Percentiles rank a stretch among this genome's conserved stretches.
These are phyloP conservation scores for Solanum sejunctum DNA, from an alignment of 257 asterid species.

Conservation along the genomic window DNA sequence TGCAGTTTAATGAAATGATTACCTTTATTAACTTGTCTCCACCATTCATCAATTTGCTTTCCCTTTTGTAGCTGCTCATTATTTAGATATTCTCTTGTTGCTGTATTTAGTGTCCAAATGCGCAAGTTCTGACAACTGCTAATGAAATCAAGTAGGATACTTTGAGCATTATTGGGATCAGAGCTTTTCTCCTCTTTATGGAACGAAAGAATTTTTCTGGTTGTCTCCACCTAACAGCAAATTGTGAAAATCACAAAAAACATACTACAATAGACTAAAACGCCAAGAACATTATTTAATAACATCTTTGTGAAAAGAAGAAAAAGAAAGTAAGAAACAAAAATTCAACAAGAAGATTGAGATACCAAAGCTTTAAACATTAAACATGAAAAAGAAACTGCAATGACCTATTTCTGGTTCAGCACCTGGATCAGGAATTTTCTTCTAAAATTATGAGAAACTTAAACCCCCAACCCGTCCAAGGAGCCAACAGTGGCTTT, in stretches of 20 bases:
- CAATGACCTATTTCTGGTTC: neutral
- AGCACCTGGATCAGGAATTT: neutral
- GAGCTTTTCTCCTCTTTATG: slow-evolving; percentile 81
- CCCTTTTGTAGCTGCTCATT: slow-evolving; percentile 97
- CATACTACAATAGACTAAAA: neutral
- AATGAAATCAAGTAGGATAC: slow-evolving; percentile 85
- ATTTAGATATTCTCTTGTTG: slow-evolving; percentile 87
- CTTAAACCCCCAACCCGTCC: neutral
- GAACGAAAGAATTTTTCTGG: slow-evolving; percentile 84
- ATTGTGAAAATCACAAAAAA: neutral
- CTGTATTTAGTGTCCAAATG: slow-evolving; percentile 76
- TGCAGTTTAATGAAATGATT: slow-evolving; percentile 2
- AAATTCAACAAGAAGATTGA: neutral
- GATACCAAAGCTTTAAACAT: neutral
- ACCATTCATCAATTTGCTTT: slow-evolving; percentile 98
- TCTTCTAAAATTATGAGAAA: neutral
- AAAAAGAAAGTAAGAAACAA: neutral
- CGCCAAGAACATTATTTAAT: neutral
- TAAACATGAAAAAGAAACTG: neutral
- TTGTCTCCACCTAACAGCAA: slow-evolving; percentile 78
- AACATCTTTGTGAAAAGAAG: neutral
- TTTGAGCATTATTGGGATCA: slow-evolving; percentile 84
- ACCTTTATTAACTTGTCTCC: slow-evolving; percentile 98
- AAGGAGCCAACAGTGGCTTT: neutral
- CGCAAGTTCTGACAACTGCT: slow-evolving; percentile 99